Conservation (phyloP, 2,329 filamentous ascomycete species). For the Epichloe sylvatica region DNA sequence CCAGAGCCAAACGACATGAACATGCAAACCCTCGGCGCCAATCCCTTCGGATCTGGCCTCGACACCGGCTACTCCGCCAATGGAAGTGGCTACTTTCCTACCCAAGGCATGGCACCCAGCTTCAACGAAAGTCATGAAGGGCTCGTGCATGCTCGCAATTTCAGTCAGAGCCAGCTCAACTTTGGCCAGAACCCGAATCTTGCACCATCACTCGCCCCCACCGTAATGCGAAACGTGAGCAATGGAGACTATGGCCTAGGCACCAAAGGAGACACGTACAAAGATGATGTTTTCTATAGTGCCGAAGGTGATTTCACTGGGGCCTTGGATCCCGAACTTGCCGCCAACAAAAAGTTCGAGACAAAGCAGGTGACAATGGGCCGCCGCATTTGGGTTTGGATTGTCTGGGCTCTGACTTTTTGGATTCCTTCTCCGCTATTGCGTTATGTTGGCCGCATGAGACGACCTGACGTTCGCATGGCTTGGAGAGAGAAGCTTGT, state of each 20-base stretch:
- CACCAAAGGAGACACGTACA: constrained; percentile 65
- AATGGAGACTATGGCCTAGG: constrained; percentile 83
- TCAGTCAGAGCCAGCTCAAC: constrained; percentile 41
- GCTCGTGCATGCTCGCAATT: constrained; percentile 46
- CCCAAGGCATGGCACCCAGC: constrained; percentile 43
- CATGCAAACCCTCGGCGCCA: constrained; percentile 28
- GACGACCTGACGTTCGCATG: constrained; percentile 88
- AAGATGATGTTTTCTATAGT: constrained; percentile 62
- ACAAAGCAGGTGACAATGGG: constrained; percentile 48
- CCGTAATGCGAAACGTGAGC: constrained; percentile 40
- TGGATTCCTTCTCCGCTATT: constrained; percentile 86
- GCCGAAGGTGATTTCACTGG: constrained; percentile 53
- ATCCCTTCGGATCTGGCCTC: constrained; percentile 33
- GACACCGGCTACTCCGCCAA: constrained; percentile 60
- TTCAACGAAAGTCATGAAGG: constrained; percentile 60
- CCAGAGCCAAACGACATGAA: constrained; percentile 33
- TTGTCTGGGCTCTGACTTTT: constrained; percentile 81
- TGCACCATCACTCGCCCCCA: constrained; percentile 49
- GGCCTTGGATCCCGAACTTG: constrained; percentile 62
- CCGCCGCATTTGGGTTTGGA: constrained; percentile 63
- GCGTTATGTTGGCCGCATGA: constrained; percentile 80
- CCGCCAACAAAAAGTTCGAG: constrained; percentile 61
- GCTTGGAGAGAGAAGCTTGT: constrained; percentile 95
- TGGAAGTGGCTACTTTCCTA: constrained; percentile 56
- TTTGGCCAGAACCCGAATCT: constrained; percentile 25